Evolutionary conservation across 1,284 basidiomycete genomes (phyloP).

Genomic region (Baeospora myosura): DNA sequence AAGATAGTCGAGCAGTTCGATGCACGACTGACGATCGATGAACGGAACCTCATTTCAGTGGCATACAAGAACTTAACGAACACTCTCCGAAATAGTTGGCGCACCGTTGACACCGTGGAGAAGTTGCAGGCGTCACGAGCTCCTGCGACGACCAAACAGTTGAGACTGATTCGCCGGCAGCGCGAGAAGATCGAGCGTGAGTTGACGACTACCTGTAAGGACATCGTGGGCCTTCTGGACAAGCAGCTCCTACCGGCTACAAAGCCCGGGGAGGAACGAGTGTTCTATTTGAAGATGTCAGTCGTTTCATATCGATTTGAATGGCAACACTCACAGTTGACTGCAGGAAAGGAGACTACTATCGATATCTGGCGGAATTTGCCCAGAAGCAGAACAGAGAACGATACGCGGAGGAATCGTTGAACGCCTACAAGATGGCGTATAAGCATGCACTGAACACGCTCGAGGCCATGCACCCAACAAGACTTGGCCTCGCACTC

Average conservation of each 20-base stretch:
- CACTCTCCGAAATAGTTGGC: slow-evolving; percentile 54
- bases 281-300: slow-evolving; percentile 67
- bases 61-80: slow-evolving; percentile 68
- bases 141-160: slow-evolving; percentile 29
- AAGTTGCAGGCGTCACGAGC: slow-evolving; percentile 21
- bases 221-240: slow-evolving; percentile 50
- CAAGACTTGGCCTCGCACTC: slow-evolving; percentile 82
- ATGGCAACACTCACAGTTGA: slow-evolving; percentile 1
- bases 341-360: slow-evolving; percentile 62
- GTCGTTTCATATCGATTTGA: slow-evolving; percentile 15
- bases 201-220: slow-evolving; percentile 48
- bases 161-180: slow-evolving; percentile 43
- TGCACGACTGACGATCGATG: slow-evolving; percentile 48
- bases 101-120: slow-evolving; percentile 45
- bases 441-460: slow-evolving; percentile 55
- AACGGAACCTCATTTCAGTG: slow-evolving; percentile 62
- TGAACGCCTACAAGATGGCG: slow-evolving; percentile 61
- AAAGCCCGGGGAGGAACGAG: slow-evolving; percentile 51
- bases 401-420: slow-evolving; percentile 43
- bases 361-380: slow-evolving; percentile 62
- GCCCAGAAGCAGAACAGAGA: slow-evolving; percentile 42
- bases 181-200: slow-evolving; percentile 50
- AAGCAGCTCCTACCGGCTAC: slow-evolving; percentile 48
- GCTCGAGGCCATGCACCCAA: slow-evolving; percentile 57
- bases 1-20: slow-evolving; percentile 41